phyloP scores from a whole-genome alignment of 179 eudicot species.

The Beta corolliflora region DNA sequence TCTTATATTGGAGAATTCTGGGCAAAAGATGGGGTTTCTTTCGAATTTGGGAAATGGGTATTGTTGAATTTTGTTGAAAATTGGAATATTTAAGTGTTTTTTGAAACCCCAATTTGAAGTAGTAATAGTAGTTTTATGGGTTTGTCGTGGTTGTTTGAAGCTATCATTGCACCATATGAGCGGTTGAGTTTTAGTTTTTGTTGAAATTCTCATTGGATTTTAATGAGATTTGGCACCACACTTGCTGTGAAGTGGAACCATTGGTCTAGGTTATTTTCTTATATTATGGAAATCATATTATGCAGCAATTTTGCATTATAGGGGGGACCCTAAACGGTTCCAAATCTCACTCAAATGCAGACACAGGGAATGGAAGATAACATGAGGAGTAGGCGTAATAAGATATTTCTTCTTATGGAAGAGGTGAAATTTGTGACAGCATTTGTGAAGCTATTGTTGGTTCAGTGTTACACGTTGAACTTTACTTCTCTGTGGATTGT shows the following conservation, averaged over 20 bases:
- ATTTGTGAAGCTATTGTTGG: background rate
- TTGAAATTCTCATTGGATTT: background rate
- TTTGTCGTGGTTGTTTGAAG: background rate
- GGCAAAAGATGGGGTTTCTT: background rate
- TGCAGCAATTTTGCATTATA: constrained; percentile 85
- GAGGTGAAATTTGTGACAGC: constrained; percentile 51
- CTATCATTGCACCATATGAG: background rate
- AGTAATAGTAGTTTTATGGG: background rate
- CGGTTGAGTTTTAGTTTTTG: too few species aligned
- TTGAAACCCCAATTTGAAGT: background rate
- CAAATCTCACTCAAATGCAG: constrained; percentile 81
- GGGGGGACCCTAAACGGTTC: constrained; percentile 95
- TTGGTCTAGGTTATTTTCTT: background rate
- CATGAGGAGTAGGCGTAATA: constrained; percentile 93
- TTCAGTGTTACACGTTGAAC: background rate
- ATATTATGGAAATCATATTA: constrained; percentile 1
- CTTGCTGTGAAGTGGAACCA: background rate
- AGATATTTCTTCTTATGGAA: constrained; percentile 97
- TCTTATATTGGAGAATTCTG: background rate
- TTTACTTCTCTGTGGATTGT: background rate
- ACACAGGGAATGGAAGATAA: constrained; percentile 77
- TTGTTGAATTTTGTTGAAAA: background rate
- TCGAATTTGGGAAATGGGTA: too few species aligned
- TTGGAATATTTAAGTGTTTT: too few species aligned
- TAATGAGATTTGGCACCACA: background rate